phyloP scores from a whole-genome alignment of 768 basidiomycete species.

The Tricholoma matsutake region DNA sequence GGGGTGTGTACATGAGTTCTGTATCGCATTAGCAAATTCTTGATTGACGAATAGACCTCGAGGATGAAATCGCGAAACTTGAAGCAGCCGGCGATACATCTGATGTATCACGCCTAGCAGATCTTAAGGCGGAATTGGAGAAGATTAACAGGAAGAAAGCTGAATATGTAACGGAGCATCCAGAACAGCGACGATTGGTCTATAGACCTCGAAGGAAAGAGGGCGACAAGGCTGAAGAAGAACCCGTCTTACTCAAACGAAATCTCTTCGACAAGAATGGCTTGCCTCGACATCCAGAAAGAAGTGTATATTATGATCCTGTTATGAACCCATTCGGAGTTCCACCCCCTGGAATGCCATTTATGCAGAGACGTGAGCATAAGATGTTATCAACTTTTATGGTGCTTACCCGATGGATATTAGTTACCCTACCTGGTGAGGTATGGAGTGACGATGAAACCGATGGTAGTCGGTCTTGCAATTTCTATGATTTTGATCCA shows the following conservation, averaged over 20 bases:
- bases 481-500: slow-evolving; percentile 6
- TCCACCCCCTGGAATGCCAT: slow-evolving; percentile 97
- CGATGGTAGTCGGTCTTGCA: slow-evolving; percentile 32
- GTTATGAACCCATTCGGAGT: slow-evolving; percentile 93
- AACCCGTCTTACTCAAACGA: slow-evolving; percentile 44
- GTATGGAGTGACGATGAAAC: slow-evolving; percentile 60
- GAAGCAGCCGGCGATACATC: slow-evolving; percentile 44
- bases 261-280: slow-evolving; percentile 82
- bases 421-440: slow-evolving; percentile 64
- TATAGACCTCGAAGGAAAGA: slow-evolving; percentile 56
- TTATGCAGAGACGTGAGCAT: slow-evolving; percentile 78
- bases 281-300: slow-evolving; percentile 84
- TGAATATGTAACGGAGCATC: slow-evolving; percentile 90
- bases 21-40: background rate
- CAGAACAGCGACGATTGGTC: slow-evolving; percentile 85
- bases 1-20: slow-evolving; percentile 43
- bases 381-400: background rate
- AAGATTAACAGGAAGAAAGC: slow-evolving; percentile 85
- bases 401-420: background rate
- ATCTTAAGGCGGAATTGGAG: slow-evolving; percentile 74
- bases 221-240: slow-evolving; percentile 39
- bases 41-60: slow-evolving; percentile 53
- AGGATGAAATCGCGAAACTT: slow-evolving; percentile 73
- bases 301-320: slow-evolving; percentile 90
- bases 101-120: slow-evolving; percentile 63